Base-by-base conservation (phyloP, 2,329 filamentous ascomycete species). In the Trichoderma gracile region DNA sequence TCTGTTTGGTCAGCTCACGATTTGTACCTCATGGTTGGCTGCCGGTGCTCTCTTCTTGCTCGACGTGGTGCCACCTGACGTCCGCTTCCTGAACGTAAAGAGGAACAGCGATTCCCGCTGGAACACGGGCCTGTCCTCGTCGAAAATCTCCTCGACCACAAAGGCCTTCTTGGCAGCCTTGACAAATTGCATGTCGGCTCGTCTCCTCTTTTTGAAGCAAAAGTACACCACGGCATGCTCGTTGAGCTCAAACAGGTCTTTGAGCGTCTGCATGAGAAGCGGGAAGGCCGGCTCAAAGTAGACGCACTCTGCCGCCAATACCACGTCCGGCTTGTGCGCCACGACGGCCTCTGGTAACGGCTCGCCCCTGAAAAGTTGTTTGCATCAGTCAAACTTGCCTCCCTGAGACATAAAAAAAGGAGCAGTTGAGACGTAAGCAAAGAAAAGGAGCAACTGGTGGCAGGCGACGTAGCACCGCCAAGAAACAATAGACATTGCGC, bases 251-350 rank as follows among this genome's bases (percentile, higher is more conserved):
- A 97, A 81, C 54, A 97, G 81, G 67, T 91, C 87, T 65, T 85
- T 81, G 68, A 98, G 79, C 6, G 94, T 98, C 68, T 87, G 80
- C 73, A 95, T 84, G 53, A 99, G 83, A 40, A 97, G 81, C 33
- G 94, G 93, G 73, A 98, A 98, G 1, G 95, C 92, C 3, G 94
- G 93, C 77, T 98, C 95, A 76, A 96, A 96, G 80, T 98, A 99
- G 55, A 97, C 93, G 78, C 94, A 98, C 76, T 98, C 95, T 46
- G 93, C 94, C 3, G 95, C 95, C n/a, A 98, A 84, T 63, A 99
- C 88, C 63, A 97, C 82, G 71, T 93, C 87, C 19, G 93, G 92
- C 67, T 85, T 84, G 69, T 82, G 80, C 62, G 81, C 77, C 59
- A 81, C 69, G 49, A 89, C 79, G 49, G 79, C 76, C 47, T 79